These are phyloP conservation scores for Zanthoxylum bungeanum DNA, from an alignment of 345 rosid genomes.

Conservation along the genomic window DNA sequence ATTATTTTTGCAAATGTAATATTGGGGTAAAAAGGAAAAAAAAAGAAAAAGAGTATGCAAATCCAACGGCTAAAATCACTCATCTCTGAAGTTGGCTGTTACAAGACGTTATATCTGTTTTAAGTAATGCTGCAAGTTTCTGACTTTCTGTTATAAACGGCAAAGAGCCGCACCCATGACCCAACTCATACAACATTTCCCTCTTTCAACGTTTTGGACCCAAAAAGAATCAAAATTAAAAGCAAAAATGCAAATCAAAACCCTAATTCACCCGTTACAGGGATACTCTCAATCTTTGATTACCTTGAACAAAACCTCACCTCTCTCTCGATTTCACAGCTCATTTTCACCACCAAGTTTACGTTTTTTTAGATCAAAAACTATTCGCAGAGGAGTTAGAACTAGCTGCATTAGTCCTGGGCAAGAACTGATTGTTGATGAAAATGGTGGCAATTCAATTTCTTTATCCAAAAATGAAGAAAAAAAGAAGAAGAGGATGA, in stretches of 20 bases:
- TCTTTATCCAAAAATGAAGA: constrained; percentile 7
- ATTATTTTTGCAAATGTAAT: too few relatives aligned
- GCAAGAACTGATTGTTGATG: constrained; percentile 26
- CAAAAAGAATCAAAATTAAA: neutral
- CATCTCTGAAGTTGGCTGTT: too few relatives aligned
- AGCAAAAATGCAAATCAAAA: constrained; percentile 40
- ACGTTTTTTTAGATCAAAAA: neutral
- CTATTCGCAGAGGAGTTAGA: constrained; percentile 5
- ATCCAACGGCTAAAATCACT: too few relatives aligned
- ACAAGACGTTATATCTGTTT: too few relatives aligned
- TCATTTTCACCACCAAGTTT: constrained; percentile 22
- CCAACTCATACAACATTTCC: neutral
- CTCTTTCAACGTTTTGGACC: neutral
- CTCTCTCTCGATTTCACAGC: constrained; percentile 9
- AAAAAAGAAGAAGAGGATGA: constrained; percentile 16
- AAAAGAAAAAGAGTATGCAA: too few relatives aligned
- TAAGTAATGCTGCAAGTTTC: too few relatives aligned
- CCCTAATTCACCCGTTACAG: constrained; percentile 17
- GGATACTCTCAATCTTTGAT: constrained; percentile 20
- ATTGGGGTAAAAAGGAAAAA: too few relatives aligned
- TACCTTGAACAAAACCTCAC: constrained; percentile 18
- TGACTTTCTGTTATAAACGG: too few relatives aligned
- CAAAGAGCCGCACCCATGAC: neutral
- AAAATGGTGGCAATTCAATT: constrained; percentile 10
- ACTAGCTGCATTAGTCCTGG: constrained; percentile 30